Conservation (phyloP, 257 asterid genomes). For the Capsicum baccatum region DNA sequence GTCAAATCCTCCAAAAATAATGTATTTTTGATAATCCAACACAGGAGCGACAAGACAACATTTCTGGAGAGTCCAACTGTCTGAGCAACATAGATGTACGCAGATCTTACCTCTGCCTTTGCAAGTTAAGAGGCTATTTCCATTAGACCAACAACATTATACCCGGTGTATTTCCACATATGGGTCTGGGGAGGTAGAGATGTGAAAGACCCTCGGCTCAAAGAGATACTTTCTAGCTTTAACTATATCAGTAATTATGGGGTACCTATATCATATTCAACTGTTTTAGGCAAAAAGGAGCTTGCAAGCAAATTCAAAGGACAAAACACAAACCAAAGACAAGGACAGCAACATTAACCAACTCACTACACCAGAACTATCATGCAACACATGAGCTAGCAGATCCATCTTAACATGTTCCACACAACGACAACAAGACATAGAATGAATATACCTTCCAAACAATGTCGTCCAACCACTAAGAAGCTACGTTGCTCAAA, state of each 20-base stretch:
- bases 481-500: not conserved
- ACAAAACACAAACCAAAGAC: not conserved
- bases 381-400: not conserved
- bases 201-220: not conserved
- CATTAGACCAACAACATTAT: too few relatives aligned
- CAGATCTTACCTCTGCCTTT: too few relatives aligned
- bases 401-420: not conserved
- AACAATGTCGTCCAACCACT: not conserved
- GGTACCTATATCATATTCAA: not conserved
- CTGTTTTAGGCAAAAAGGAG: conserved; percentile 2
- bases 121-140: too few relatives aligned
- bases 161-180: too few relatives aligned
- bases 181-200: too few relatives aligned
- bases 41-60: too few relatives aligned
- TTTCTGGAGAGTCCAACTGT: too few relatives aligned
- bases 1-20: too few relatives aligned
- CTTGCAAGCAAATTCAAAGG: not conserved
- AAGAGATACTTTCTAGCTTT: not conserved
- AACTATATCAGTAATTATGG: not conserved
- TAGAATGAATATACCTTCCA: not conserved
- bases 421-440: not conserved
- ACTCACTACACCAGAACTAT: not conserved
- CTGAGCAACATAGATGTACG: too few relatives aligned
- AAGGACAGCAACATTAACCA: not conserved
- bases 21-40: too few relatives aligned